A percentile compares a stretch with the other conserved stretches of the same genome.
Conservation (phyloP, 345 rosid genomes). For the Brassica juncea region DNA sequence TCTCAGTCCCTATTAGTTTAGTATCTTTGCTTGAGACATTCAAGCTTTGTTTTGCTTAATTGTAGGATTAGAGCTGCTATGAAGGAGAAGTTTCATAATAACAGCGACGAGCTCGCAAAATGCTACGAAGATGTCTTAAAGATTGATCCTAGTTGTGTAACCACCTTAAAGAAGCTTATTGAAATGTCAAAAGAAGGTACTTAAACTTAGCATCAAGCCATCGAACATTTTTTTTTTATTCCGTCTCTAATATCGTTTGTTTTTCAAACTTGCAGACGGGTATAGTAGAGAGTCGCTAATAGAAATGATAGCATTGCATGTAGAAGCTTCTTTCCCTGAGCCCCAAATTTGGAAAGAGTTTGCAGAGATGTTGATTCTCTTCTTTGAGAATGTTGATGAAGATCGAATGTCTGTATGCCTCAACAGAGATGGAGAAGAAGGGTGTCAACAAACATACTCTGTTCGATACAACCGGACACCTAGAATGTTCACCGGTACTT, state of each 20-base stretch:
- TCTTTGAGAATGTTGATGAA: constrained; percentile 53
- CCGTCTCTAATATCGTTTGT: background rate
- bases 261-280: constrained; percentile 50
- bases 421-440: constrained; percentile 41
- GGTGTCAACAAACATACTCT: constrained; percentile 32
- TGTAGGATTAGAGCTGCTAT: constrained; percentile 64
- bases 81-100: constrained; percentile 54
- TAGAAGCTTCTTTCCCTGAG: constrained; percentile 52
- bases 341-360: background rate
- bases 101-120: constrained; percentile 46
- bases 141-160: constrained; percentile 66
- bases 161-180: constrained; percentile 61
- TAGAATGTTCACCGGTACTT: constrained; percentile 39
- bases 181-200: constrained; percentile 58
- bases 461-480: constrained; percentile 47
- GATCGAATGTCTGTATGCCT: constrained; percentile 59
- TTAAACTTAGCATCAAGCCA: no score
- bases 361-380: constrained; percentile 43
- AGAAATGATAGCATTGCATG: constrained; percentile 84
- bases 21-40: background rate
- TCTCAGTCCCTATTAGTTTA: background rate
- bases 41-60: constrained; percentile 3
- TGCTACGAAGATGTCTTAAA: constrained; percentile 67
- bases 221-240: no score
- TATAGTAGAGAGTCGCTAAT: constrained; percentile 53